Conservation (phyloP, 2,329 filamentous ascomycete species). For the Apiospora saccharicola region DNA sequence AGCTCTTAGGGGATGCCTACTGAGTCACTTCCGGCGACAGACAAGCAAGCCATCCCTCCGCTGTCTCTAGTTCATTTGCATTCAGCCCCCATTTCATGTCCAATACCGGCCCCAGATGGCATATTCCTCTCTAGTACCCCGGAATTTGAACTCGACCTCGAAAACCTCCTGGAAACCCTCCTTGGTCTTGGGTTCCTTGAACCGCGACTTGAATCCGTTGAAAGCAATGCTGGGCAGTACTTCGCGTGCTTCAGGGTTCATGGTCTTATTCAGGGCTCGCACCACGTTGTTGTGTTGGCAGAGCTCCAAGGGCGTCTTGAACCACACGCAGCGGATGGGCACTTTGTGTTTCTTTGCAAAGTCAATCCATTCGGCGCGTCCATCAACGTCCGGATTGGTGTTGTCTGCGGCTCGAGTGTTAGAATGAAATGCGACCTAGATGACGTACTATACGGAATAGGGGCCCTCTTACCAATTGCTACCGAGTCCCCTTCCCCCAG, state of each 20-base stretch:
- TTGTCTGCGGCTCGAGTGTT: slow-evolving; percentile 69
- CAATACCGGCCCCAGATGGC: slow-evolving; percentile 80
- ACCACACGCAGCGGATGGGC: slow-evolving; percentile 85
- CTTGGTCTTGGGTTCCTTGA: slow-evolving; percentile 71
- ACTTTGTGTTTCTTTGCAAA: slow-evolving; percentile 75
- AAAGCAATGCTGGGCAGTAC: slow-evolving; percentile 84
- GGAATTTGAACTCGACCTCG: slow-evolving; percentile 78
- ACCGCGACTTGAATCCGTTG: slow-evolving; percentile 74
- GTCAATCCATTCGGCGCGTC: slow-evolving; percentile 78
- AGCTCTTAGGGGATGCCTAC: neutral
- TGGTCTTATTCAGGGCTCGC: slow-evolving; percentile 68
- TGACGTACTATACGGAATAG: slow-evolving; percentile 29
- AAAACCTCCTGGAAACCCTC: slow-evolving; percentile 89
- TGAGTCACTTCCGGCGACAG: neutral
- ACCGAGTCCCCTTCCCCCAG: slow-evolving; percentile 73
- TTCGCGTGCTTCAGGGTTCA: slow-evolving; percentile 83
- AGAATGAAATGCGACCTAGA: slow-evolving; percentile 23
- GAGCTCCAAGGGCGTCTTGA: slow-evolving; percentile 74
- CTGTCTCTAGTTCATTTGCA: too few species aligned
- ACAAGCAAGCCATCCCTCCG: neutral
- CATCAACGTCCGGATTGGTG: slow-evolving; percentile 87
- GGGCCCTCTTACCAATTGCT: slow-evolving; percentile 70
- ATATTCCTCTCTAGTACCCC: slow-evolving; percentile 73
- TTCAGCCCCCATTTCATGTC: slow-evolving; percentile 55
- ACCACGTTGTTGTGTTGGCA: slow-evolving; percentile 89